These are phyloP conservation scores for Fusarium tupiense DNA, from an alignment of 2,329 filamentous ascomycete genomes.

Conservation along the genomic window DNA sequence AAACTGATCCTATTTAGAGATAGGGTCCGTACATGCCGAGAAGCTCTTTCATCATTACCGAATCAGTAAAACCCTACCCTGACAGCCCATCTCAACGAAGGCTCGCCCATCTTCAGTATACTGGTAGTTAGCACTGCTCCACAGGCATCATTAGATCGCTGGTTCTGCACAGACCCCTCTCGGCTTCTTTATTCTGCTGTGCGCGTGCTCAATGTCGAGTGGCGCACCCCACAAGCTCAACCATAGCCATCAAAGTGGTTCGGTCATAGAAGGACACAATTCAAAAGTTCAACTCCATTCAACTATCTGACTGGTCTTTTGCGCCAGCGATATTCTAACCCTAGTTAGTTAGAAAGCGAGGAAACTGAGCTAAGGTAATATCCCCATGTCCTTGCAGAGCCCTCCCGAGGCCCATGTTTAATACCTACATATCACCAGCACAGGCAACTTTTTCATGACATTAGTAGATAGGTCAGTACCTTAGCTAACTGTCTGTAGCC, in stretches of 20 bases:
- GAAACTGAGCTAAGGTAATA: constrained; percentile 12
- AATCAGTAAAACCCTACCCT: not conserved
- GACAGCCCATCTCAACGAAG: not conserved
- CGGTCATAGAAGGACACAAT: constrained; percentile 18
- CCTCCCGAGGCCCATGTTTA: constrained; percentile 2
- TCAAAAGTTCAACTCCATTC: not conserved
- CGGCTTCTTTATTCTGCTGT: constrained; percentile 18
- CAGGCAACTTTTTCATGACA: constrained; percentile 1
- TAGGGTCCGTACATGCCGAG: not conserved
- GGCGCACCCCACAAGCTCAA: constrained; percentile 34
- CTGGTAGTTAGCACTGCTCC: constrained; percentile 32
- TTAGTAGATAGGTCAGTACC: not conserved
- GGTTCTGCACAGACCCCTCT: constrained; percentile 36
- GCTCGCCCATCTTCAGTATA: constrained; percentile 18
- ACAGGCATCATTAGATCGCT: constrained; percentile 33
- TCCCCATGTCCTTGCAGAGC: constrained; percentile 20
- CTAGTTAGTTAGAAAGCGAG: constrained; percentile 8
- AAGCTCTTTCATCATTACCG: not conserved
- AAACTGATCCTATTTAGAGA: not conserved
- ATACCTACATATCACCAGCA: not conserved
- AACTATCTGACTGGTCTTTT: constrained; percentile 11
- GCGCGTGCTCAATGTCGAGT: constrained; percentile 33
- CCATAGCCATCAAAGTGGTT: constrained; percentile 15
- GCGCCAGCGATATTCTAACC: not conserved
- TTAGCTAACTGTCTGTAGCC: not conserved